These are phyloP conservation scores for Parasitella parasitica DNA, from an alignment of 371 early-diverging fungal genomes.

Conservation along the genomic window DNA sequence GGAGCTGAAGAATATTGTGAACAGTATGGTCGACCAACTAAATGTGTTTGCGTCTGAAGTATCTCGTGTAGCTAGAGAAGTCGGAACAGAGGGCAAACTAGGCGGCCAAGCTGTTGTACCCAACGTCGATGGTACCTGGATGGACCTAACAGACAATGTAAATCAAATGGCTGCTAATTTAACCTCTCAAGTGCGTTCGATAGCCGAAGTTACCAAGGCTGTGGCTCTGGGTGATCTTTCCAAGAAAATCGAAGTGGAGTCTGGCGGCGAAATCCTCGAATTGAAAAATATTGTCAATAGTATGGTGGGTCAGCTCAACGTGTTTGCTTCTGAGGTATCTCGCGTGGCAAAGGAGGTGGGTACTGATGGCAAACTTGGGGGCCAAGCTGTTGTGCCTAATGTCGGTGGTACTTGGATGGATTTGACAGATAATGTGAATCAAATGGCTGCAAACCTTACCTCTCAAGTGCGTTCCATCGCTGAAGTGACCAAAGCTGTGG, in stretches of 20 bases:
- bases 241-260: slow-evolving; percentile 37
- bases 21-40: slow-evolving; percentile 40
- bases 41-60: slow-evolving; percentile 46
- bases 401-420: slow-evolving; percentile 52
- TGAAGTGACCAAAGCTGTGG: slow-evolving; percentile 32
- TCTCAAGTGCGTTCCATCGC: slow-evolving; percentile 54
- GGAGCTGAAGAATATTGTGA: slow-evolving; percentile 33
- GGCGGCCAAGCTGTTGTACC: slow-evolving; percentile 48
- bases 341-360: slow-evolving; percentile 46
- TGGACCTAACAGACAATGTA: slow-evolving; percentile 47
- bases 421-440: slow-evolving; percentile 47
- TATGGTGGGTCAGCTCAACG: slow-evolving; percentile 43
- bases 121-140: slow-evolving; percentile 47
- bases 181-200: slow-evolving; percentile 55
- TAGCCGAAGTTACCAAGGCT: slow-evolving; percentile 34
- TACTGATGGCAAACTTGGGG: slow-evolving; percentile 50
- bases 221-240: slow-evolving; percentile 33
- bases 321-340: slow-evolving; percentile 51
- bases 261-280: slow-evolving; percentile 32
- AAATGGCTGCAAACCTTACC: slow-evolving; percentile 57
- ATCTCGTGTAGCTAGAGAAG: slow-evolving; percentile 40
- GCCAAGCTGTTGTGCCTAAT: slow-evolving; percentile 39
- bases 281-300: slow-evolving; percentile 34
- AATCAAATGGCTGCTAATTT: slow-evolving; percentile 53
- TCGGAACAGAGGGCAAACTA: slow-evolving; percentile 42